phyloP scores from a whole-genome alignment of 768 basidiomycete species.

The Agaricus blazei region DNA sequence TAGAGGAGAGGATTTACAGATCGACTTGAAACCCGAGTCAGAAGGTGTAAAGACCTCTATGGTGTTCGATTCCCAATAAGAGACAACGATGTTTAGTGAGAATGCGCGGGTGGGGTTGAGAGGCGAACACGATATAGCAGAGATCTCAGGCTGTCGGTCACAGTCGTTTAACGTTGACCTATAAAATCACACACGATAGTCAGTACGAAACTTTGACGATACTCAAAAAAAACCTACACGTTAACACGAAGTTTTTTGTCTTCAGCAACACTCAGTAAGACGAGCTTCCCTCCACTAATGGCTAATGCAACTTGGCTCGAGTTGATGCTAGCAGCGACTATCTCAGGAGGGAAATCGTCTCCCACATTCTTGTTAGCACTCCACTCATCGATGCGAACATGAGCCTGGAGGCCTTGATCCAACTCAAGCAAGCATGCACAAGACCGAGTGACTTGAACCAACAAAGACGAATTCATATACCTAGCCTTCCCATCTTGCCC shows the following conservation, averaged over 20 bases:
- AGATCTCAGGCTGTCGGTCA: constrained; percentile 43
- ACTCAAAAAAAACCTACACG: constrained; percentile 13
- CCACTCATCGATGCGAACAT: constrained; percentile 38
- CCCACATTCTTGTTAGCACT: constrained; percentile 8
- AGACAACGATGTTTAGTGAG: constrained; percentile 50
- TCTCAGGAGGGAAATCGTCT: constrained; percentile 25
- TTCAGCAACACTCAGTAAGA: constrained; percentile 43
- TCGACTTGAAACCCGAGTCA: constrained; percentile 18
- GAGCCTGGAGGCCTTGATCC: constrained; percentile 39
- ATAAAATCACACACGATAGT: too few relatives aligned
- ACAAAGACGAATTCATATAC: constrained; percentile 45
- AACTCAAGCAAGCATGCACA: constrained; percentile 54
- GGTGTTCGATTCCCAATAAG: constrained; percentile 69
- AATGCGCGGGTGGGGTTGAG: constrained; percentile 42
- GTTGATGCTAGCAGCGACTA: constrained; percentile 69
- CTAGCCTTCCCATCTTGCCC: constrained; percentile 19
- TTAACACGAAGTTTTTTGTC: constrained; percentile 20
- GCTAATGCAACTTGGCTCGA: constrained; percentile 64
- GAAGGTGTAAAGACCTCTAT: constrained; percentile 49
- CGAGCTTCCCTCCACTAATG: constrained; percentile 46
- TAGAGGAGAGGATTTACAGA: constrained; percentile 31
- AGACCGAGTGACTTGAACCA: constrained; percentile 69
- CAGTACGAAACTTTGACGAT: neutral
- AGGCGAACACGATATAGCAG: constrained; percentile 63
- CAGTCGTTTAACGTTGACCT: neutral